These are phyloP conservation scores for Orbilia quercus DNA, from an alignment of 2,329 filamentous ascomycete species.

Conservation along the genomic window DNA sequence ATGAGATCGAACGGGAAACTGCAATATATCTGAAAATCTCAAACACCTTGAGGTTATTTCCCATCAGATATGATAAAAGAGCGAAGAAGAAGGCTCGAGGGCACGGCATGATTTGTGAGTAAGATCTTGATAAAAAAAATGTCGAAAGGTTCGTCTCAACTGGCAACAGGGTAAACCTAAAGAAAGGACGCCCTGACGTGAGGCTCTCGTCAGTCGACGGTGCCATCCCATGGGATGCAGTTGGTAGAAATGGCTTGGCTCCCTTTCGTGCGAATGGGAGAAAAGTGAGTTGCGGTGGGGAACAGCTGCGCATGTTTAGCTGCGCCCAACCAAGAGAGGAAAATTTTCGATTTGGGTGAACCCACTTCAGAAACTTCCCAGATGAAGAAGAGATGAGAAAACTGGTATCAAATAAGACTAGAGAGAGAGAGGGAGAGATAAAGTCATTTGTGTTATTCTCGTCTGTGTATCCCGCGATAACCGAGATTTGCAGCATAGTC, in stretches of 20 bases:
- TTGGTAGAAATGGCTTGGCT: background rate
- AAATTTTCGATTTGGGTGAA: background rate
- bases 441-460: background rate
- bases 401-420: background rate
- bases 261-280: background rate
- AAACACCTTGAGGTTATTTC: background rate
- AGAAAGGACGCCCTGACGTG: conserved; percentile 25
- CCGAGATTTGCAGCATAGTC: background rate
- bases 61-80: background rate
- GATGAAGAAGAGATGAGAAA: background rate
- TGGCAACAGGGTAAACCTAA: conserved; percentile 17
- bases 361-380: background rate
- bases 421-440: no score
- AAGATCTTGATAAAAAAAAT: no score
- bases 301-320: background rate
- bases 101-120: background rate
- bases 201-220: conserved; percentile 10
- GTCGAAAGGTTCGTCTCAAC: conserved; percentile 17
- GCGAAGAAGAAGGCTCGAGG: conserved; percentile 1
- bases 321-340: no score
- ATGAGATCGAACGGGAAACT: no score
- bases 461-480: background rate
- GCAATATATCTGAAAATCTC: conserved; percentile 17
- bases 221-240: conserved; percentile 12
- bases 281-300: background rate